phyloP scores from a whole-genome alignment of 1,284 basidiomycete species.

The Boletus smithii region DNA sequence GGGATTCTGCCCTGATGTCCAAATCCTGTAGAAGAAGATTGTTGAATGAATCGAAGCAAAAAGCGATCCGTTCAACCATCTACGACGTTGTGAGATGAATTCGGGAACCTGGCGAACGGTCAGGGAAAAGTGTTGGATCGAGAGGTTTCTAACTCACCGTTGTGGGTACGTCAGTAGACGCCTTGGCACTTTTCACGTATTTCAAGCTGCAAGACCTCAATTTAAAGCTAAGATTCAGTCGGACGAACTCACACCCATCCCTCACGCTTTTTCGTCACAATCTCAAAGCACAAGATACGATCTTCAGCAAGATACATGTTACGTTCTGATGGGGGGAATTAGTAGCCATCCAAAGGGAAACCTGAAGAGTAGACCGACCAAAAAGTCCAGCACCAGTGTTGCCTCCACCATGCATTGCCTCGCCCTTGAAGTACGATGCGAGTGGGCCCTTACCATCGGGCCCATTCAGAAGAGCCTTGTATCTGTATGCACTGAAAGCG shows the following conservation, averaged over 20 bases:
- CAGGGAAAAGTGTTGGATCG: neutral
- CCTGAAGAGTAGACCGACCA: slow-evolving; percentile 33
- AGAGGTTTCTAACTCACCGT: slow-evolving; percentile 40
- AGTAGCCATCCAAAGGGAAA: slow-evolving; percentile 4
- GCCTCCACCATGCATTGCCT: slow-evolving; percentile 75
- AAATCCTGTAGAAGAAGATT: slow-evolving; percentile 80
- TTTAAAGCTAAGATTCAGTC: neutral
- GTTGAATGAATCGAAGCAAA: slow-evolving; percentile 87
- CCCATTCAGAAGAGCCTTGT: slow-evolving; percentile 79
- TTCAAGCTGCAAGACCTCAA: slow-evolving; percentile 53
- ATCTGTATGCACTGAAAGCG: slow-evolving; percentile 91
- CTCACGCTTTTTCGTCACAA: slow-evolving; percentile 88
- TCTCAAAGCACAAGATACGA: slow-evolving; percentile 96
- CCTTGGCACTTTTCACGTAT: slow-evolving; percentile 91
- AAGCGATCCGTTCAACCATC: slow-evolving; percentile 87
- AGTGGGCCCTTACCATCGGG: slow-evolving; percentile 83
- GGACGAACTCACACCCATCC: slow-evolving; percentile 66
- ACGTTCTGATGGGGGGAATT: slow-evolving; percentile 46
- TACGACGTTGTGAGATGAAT: slow-evolving; percentile 87
- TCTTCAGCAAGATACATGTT: slow-evolving; percentile 94
- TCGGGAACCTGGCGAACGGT: slow-evolving; percentile 56
- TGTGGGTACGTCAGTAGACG: slow-evolving; percentile 84
- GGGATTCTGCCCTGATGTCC: slow-evolving; percentile 87
- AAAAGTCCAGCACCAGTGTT: slow-evolving; percentile 65
- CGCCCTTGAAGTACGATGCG: slow-evolving; percentile 89